Evolutionary conservation across 768 basidiomycete genomes (phyloP), one percentile per base, ranked within the genome.

Genomic region (Cantharellus anzutake): DNA sequence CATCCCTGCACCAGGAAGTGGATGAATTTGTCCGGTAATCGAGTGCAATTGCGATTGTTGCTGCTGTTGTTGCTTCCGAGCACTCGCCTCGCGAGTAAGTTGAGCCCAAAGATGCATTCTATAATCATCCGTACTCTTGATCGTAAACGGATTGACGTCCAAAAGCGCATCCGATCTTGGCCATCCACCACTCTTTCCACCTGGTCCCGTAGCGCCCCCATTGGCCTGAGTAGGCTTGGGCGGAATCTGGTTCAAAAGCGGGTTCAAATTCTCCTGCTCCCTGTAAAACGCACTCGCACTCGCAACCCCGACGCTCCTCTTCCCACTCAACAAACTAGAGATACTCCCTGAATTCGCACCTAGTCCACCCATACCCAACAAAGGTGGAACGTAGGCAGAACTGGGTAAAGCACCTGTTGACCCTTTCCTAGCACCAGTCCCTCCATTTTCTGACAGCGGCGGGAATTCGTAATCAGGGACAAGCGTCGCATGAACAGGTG

Each of bases 61-160:
- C 29, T 48, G 44, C 42, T 63, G 61, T 35, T 61, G 60, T 29
- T 61, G 60, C 29, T 62, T 14, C 37, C 39, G 39, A 4, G 66
- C 63, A 41, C 66, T 64, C 4, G 70, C 84, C 64, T 89, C 88
- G 40, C 80, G 76, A 0, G 89, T 89, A 81, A 94, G 86, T 71
- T 84, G 80, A 41, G 82, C 80, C 92, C 91, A 94, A 0, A 96
- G 75, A 62, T 94, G 91, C 86, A 91, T 91, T 48, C 91, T 79
- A 65, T 78, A 88, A 68, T 82, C 78, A 71, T 93, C 90, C 64
- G 93, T 73, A 1, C 78, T 81, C 74, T 89, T 91, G 75, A 93
- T 79, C 2, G 85, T 91, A 70, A 92, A 92, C 7, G 83, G 81
- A 64, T 87, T 89, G 63, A 75, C 68, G 64, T 92, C 89, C 34